Base-by-base conservation (phyloP, 371 early-diverging fungal genomes). In the Mucor racemosus region DNA sequence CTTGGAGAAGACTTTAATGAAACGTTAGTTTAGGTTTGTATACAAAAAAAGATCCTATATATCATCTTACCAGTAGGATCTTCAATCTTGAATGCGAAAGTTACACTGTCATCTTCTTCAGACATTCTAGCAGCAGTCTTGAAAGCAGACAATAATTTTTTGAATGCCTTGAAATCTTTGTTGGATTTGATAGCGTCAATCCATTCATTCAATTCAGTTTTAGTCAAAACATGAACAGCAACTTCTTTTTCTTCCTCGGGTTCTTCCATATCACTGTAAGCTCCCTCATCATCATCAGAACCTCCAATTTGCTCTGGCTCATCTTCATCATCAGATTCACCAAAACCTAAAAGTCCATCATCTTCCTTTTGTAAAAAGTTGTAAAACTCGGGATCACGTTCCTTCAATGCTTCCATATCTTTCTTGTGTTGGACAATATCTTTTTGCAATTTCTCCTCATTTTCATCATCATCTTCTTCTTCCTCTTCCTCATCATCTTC, bases 371-470 rank as follows among this genome's bases (percentile, higher is more conserved):
- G 73, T 78, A 98, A 79, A 76, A 82, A 97, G 73, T 96, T 81
- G 82, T 91, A 94, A 74, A 96, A 96, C 66, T 91, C 89, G 7
- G 97, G 97, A 72, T 97, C 97, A 67, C 86, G 88, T 64, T 90
- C 82, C 68, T 92, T 89, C 71, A 96, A 82, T 7, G 69, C 71
- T 58, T 95, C 92, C 61, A 95, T 74, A 71, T 95, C 84, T 62
- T 84, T 64, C 76, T 91, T 91, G 72, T 94, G 91, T 53, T 81
- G 71, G 6, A 79, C 71, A 48, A 82, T 87, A 56, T 90, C 88
- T 40, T 79, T 78, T 40, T 81, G 84, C 19, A 85, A 71, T 55
- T 81, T 84, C 66, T 77, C 78, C 15, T 48, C 71, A 50, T 46
- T 64, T 56, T 76, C 79, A 34, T 71, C 87, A 2, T 76, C 83